Evolutionary conservation across 2,329 filamentous ascomycete species (phyloP), one percentile per base, ranked within the genome.

Genomic region (Penicillium hordei): DNA sequence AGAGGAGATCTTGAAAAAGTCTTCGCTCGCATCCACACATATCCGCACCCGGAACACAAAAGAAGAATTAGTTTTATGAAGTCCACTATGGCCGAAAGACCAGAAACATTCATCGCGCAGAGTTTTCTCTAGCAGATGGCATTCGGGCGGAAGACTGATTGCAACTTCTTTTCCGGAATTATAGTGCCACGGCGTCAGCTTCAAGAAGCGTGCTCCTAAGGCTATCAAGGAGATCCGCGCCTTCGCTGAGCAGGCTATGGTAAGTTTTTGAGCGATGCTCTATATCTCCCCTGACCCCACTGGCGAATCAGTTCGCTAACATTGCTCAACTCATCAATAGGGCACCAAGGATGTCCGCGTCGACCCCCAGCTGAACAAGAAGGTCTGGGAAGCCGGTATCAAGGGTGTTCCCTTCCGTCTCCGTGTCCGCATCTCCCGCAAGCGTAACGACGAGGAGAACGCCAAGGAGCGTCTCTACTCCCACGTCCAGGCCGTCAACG

Each of bases 401-500:
- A 99, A 97, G 90, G 95, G 94, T 76, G 93, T 97, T 70, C 91
- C 93, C 71, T 97, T 89, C 90, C 89, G 95, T 82, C 86, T 99
- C 74, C 93, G 94, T 76, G 88, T 99, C 78, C 92, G 95, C 83
- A 97, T 99, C 83, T 96, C 92, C 78, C 91, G 94, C 83, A 95
- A 96, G 89, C 91, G 94, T 88, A 99, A 99, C 84, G 94, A 99
- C 81, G 94, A 97, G 86, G 94, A 99, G 84, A 91, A 91, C 75
- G 94, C 95, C 79, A 96, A 96, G 86, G 91, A 99, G 88, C 96
- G 95, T 87, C 89, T 99, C 70, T 99, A 97, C 89, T 94, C 90
- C 81, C 97, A 96, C 83, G 94, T 99, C 72, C 93, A 99, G 88
- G 94, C 94, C 73, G 94, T 99, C 79, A 97, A 97, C 82, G 93